Evolutionary conservation across 2,329 filamentous ascomycete species (phyloP).

Genomic region (Gliomastix tumulicola): DNA sequence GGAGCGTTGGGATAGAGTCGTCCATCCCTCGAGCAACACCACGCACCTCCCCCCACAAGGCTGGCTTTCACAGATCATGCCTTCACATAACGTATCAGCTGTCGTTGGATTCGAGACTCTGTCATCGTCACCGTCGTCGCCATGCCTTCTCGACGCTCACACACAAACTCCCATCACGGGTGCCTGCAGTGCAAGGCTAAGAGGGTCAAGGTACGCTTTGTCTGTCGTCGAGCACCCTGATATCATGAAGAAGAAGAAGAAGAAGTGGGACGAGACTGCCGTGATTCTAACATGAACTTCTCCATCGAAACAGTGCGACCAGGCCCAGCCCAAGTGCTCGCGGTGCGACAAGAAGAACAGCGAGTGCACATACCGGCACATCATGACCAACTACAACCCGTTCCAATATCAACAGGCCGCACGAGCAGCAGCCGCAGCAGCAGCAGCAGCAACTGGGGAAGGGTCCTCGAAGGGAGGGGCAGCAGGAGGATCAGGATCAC

Average conservation of each 20-base stretch:
- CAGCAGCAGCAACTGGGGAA: no score
- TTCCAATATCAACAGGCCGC: slow-evolving; percentile 3
- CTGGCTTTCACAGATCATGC: no score
- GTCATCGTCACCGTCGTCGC: no score
- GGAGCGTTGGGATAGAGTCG: no score
- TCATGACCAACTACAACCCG: slow-evolving; percentile 7
- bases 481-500: not conserved
- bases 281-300: not conserved
- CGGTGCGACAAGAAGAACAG: slow-evolving; percentile 3
- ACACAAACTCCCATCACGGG: slow-evolving; percentile 8
- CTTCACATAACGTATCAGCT: no score
- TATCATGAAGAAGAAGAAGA: not conserved
- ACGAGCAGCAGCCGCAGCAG: no score
- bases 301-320: slow-evolving; percentile 7
- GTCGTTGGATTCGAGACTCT: no score
- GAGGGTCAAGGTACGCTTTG: slow-evolving; percentile 8
- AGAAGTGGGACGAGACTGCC: no score
- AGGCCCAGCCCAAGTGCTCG: slow-evolving; percentile 5
- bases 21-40: no score
- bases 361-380: slow-evolving; percentile 7
- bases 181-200: slow-evolving; percentile 7
- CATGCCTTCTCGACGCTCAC: slow-evolving; percentile 7
- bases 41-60: no score
- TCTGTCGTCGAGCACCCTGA: not conserved
- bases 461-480: no score